phyloP scores from a whole-genome alignment of 257 asterid species.

The Pogostemon cablin region DNA sequence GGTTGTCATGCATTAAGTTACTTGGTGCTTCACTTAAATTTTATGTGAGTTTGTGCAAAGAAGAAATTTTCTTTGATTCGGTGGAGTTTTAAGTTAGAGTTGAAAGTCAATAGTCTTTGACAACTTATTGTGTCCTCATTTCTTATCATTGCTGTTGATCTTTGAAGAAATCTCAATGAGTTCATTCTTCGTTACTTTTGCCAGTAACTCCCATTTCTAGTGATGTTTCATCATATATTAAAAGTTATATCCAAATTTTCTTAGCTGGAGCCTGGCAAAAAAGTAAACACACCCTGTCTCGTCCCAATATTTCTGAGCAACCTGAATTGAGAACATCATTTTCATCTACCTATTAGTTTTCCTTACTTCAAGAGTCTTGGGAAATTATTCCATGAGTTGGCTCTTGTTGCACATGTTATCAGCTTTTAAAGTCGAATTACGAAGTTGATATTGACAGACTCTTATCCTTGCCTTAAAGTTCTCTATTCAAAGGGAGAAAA shows the following conservation, averaged over 20 bases:
- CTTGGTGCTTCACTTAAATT: slow-evolving; percentile 4
- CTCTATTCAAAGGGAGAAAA: not conserved
- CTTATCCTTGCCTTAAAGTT: not conserved
- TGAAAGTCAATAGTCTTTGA: not conserved
- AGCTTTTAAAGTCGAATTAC: slow-evolving; percentile 11
- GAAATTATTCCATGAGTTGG: not conserved
- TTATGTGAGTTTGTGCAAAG: not conserved
- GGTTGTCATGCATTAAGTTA: slow-evolving; percentile 11
- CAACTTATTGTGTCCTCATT: not conserved
- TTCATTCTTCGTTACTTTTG: not conserved
- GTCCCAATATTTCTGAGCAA: slow-evolving; percentile 1
- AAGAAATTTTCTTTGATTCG: not conserved
- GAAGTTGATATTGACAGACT: not conserved
- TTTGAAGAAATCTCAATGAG: slow-evolving; percentile 8
- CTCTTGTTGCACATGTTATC: not conserved
- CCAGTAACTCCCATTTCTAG: slow-evolving; percentile 14
- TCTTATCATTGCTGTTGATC: not conserved
- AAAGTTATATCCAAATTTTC: not conserved
- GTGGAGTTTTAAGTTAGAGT: slow-evolving; percentile 17
- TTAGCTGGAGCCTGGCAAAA: not conserved
- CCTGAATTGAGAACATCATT: slow-evolving; percentile 1
- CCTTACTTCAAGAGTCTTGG: not conserved
- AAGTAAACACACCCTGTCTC: not conserved
- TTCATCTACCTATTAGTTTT: not conserved
- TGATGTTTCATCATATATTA: not conserved